These are phyloP conservation scores for Xylaria sp. DNA, from an alignment of 2,329 filamentous ascomycete genomes.

Conservation along the genomic window DNA sequence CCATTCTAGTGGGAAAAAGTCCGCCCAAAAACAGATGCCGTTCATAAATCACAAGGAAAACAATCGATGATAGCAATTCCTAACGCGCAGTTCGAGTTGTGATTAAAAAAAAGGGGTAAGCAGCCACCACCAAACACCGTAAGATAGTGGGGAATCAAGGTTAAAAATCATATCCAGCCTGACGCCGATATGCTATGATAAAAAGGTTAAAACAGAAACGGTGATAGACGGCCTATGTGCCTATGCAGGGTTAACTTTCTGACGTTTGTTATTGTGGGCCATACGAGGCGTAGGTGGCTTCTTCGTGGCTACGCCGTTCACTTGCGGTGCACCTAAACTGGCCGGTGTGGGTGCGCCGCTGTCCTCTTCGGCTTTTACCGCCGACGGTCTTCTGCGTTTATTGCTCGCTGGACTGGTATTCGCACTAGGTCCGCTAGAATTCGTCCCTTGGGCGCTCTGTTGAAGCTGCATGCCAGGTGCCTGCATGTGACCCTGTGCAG, in stretches of 20 bases:
- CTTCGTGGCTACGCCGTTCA: conserved; percentile 62
- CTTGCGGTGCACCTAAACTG: conserved; percentile 54
- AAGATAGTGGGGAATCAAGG: conserved; percentile 36
- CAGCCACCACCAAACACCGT: conserved; percentile 36
- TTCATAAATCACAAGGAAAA: conserved; percentile 10
- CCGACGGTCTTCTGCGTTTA: conserved; percentile 67
- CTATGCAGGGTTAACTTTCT: conserved; percentile 57
- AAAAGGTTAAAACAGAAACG: conserved; percentile 17
- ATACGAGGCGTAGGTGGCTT: conserved; percentile 68
- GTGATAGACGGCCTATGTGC: neutral
- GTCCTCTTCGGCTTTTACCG: conserved; percentile 68
- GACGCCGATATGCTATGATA: conserved; percentile 45
- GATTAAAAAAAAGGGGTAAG: conserved; percentile 18
- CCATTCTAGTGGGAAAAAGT: conserved; percentile 6
- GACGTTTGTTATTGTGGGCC: conserved; percentile 56
- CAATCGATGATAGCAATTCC: conserved; percentile 40
- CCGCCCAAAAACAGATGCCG: conserved; percentile 21
- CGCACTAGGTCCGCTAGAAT: conserved; percentile 72
- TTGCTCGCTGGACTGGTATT: conserved; percentile 73
- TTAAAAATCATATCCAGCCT: conserved; percentile 42
- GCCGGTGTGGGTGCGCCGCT: conserved; percentile 61
- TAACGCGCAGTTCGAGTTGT: conserved; percentile 37
- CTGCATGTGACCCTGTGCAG: conserved; percentile 70
- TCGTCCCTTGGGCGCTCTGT: conserved; percentile 74
- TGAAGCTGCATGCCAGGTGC: conserved; percentile 74